phyloP scores from a whole-genome alignment of 2,329 filamentous ascomycete genomes.

The Epichloe amarillans region DNA sequence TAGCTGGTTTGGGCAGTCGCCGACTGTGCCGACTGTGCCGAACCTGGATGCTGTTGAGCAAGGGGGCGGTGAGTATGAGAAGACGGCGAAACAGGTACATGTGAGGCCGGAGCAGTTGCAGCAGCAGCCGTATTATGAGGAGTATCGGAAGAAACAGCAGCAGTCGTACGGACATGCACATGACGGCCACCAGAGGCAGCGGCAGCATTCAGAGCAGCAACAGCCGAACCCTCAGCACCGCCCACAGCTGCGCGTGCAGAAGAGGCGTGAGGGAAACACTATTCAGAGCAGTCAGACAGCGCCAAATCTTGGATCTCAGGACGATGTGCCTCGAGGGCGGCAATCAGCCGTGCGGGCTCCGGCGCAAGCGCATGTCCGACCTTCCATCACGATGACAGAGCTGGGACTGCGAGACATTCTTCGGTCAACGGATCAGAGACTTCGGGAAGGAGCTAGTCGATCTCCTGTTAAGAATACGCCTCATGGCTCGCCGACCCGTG shows the following conservation, averaged over 20 bases:
- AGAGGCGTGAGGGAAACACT: slow-evolving; percentile 3
- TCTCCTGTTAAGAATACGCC: slow-evolving; percentile 17
- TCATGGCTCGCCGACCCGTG: slow-evolving; percentile 8
- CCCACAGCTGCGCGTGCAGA: slow-evolving; percentile 9
- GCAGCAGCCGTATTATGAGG: slow-evolving; percentile 5
- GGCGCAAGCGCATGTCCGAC: slow-evolving; percentile 11
- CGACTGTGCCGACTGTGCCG: slow-evolving; percentile 28
- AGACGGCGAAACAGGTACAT: slow-evolving; percentile 1
- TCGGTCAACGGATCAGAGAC: slow-evolving; percentile 36
- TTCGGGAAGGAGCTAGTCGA: slow-evolving; percentile 25
- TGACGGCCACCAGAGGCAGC: neutral
- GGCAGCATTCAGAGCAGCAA: neutral
- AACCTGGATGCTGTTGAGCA: slow-evolving; percentile 16
- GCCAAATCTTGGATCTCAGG: slow-evolving; percentile 9
- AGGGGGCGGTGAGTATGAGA: slow-evolving; percentile 4
- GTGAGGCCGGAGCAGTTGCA: slow-evolving; percentile 2
- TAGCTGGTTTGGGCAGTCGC: slow-evolving; percentile 20
- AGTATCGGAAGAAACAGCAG: slow-evolving; percentile 4
- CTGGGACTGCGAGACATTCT: slow-evolving; percentile 38
- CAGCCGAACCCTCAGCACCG: slow-evolving; percentile 3
- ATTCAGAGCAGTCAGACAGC: slow-evolving; percentile 10
- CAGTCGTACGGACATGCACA: neutral
- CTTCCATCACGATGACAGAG: slow-evolving; percentile 25
- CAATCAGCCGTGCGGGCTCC: slow-evolving; percentile 2
- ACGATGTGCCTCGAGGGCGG: slow-evolving; percentile 5